Base-by-base conservation (phyloP, 1,284 basidiomycete species). In the Ganoderma multipileum region DNA sequence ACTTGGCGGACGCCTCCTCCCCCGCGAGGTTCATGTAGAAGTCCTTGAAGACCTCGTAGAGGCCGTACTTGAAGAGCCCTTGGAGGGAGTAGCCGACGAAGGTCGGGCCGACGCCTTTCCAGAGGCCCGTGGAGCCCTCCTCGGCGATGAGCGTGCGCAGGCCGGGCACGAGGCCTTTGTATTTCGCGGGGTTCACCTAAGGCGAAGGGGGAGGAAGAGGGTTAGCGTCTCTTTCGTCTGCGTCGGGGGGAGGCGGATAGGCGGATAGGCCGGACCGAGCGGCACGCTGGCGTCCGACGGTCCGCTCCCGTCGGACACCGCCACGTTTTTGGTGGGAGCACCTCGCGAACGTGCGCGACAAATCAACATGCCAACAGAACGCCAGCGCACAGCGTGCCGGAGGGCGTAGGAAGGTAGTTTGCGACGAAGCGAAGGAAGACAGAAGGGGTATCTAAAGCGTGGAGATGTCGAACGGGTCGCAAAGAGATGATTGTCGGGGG, bases 1-100 rank as follows among this genome's bases (percentile, higher is more conserved):
- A 95, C 77, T 93, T 89, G 67, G 88, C 81, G 20, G 95, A 86
- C n/a, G 85, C 83, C 82, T 98, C 96, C 77, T 96, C 86, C 73
- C 95, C 95, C 69, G 95, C 90, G 68, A 89, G 76, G 84, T 96
- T 95, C 84, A 92, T 92, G 85, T 96, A 94, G 72, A 83, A 76
- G 81, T 97, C 95, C 87, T 99, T 99, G 92, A 97, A 98, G 79
- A 94, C 83, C 84, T 97, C 96, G 83, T 98, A 97, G 80, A 95
- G 93, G 84, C 95, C 95, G 82, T 95, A 98, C 85, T 98, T 98
- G 90, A 96, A 94, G 86, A 96, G 90, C 79, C 96, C 97, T 84
- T 99, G 97, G 75, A 97, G 87, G 28, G 96, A 94, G 87, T 98
- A 98, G 70, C 97, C 97, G 81, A 97, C 85, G 76, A 95, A 86